Percentiles rank a stretch among this genome's conserved stretches.
Conservation (phyloP, 129 eudicot species). For the Solidago caesia region DNA sequence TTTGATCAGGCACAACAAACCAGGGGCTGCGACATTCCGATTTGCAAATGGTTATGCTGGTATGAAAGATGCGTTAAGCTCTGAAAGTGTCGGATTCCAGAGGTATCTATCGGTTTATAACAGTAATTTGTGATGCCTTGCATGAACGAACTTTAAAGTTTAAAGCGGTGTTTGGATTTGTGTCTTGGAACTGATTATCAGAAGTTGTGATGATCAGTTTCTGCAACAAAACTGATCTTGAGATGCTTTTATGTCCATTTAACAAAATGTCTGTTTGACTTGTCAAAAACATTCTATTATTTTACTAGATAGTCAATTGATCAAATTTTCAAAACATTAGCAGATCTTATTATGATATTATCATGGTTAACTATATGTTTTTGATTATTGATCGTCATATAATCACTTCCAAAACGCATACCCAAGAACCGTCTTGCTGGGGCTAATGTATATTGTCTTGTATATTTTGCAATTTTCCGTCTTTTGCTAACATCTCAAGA, state of each 20-base stretch:
- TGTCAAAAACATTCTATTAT: no score
- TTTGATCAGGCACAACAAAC: slow-evolving; percentile 75
- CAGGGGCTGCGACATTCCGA: slow-evolving; percentile 78
- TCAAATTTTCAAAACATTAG: no score
- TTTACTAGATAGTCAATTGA: no score
- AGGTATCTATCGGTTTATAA: slow-evolving; percentile 45
- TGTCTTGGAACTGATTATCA: no score
- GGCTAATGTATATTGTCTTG: neutral
- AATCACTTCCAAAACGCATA: neutral
- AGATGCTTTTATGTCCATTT: neutral
- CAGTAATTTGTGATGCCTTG: neutral
- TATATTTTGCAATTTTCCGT: neutral
- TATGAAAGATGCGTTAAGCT: slow-evolving; percentile 68
- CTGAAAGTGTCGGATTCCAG: slow-evolving; percentile 80
- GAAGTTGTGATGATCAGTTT: neutral
- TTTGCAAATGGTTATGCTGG: slow-evolving; percentile 64
- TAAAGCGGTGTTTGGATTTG: no score
- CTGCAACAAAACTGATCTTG: neutral
- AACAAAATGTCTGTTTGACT: no score
- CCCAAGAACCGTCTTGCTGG: neutral
- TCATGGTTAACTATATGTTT: neutral
- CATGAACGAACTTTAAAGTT: no score
- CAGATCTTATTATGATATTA: neutral
- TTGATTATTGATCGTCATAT: neutral
- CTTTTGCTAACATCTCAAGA: neutral